phyloP scores from a whole-genome alignment of 495 filamentous ascomycete genomes.

The Tuber microsphaerosporum region DNA sequence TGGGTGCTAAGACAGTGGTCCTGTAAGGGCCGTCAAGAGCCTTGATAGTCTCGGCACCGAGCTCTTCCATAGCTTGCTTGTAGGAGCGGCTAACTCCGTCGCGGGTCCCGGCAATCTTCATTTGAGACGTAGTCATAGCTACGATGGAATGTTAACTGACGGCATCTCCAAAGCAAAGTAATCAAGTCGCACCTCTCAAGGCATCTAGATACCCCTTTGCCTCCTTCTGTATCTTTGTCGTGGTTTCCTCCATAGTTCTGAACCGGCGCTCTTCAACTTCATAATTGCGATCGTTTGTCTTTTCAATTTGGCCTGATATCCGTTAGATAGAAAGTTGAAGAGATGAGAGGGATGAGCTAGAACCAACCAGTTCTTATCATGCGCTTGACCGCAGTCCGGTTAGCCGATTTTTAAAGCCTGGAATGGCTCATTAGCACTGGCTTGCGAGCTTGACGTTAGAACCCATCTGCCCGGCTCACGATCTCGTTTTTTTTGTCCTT shows the following conservation, averaged over 20 bases:
- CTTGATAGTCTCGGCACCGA: conserved; percentile 97
- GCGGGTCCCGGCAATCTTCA: conserved; percentile 92
- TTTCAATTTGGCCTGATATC: conserved; percentile 77
- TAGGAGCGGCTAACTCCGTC: conserved; percentile 93
- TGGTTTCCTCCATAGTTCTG: conserved; percentile 88
- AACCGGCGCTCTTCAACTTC: conserved; percentile 96
- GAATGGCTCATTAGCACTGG: not conserved
- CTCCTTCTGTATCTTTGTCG: conserved; percentile 87
- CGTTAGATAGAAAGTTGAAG: not conserved
- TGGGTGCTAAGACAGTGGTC: conserved; percentile 89
- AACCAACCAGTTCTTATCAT: conserved; percentile 95
- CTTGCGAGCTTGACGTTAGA: conserved; percentile 1
- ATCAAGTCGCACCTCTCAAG: conserved; percentile 58
- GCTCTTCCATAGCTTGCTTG: conserved; percentile 94
- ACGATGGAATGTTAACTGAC: conserved; percentile 1
- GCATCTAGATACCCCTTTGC: conserved; percentile 96
- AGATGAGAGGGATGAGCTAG: not conserved
- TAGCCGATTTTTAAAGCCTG: conserved; percentile 99
- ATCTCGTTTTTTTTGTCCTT: conserved; percentile 32
- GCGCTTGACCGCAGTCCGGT: conserved; percentile 95
- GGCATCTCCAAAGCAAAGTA: not conserved
- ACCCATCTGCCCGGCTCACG: conserved; percentile 62
- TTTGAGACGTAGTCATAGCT: conserved; percentile 99
- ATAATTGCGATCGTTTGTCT: conserved; percentile 96
- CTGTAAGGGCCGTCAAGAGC: conserved; percentile 95